Evolutionary conservation across 345 rosid genomes (phyloP).

Genomic region (Balakata baccata): DNA sequence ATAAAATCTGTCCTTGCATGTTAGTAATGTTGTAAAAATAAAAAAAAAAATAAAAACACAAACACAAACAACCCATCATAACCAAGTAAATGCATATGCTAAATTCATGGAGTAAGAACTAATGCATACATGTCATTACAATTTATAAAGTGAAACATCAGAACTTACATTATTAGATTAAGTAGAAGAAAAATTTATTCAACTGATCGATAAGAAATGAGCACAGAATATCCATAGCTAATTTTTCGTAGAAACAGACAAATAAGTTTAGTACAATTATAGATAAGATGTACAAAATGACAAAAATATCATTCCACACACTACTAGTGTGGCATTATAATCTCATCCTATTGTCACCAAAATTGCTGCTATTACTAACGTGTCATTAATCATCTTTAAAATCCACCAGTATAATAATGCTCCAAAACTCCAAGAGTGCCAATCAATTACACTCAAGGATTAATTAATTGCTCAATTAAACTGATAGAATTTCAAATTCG

Average conservation of each 20-base stretch:
- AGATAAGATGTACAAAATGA: neutral
- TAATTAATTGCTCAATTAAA: neutral
- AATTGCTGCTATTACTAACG: neutral
- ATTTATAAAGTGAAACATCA: neutral
- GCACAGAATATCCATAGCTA: neutral
- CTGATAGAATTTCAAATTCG: constrained; percentile 5
- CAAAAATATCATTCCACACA: neutral
- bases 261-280: neutral
- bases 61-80: neutral
- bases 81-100: neutral
- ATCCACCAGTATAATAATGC: neutral
- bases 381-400: neutral
- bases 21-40: constrained; percentile 14
- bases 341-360: neutral
- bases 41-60: no score
- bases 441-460: neutral
- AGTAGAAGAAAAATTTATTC: neutral
- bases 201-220: neutral
- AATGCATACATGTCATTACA: neutral
- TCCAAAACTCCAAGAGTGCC: neutral
- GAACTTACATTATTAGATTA: neutral
- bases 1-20: constrained; percentile 61
- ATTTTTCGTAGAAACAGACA: neutral
- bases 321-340: neutral
- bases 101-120: neutral